Percentiles rank a stretch among this genome's conserved stretches.
These are phyloP conservation scores for Podaxis mareebaensis DNA, from an alignment of 768 basidiomycete genomes.

Conservation along the genomic window DNA sequence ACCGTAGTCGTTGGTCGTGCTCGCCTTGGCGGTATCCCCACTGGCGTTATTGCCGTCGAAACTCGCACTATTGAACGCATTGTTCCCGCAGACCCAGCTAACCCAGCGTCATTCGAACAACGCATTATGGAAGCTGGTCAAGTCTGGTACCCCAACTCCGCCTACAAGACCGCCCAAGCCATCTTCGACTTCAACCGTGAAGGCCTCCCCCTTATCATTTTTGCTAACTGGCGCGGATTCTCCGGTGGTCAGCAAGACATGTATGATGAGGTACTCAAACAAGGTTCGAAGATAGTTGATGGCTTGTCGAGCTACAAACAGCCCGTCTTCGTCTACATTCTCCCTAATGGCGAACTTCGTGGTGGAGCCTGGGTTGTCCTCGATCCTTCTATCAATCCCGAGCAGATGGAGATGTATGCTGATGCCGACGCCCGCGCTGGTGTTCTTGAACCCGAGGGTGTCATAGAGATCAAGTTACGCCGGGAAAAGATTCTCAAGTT, in stretches of 20 bases:
- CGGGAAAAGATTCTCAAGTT: conserved; percentile 86
- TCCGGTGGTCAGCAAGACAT: conserved; percentile 99
- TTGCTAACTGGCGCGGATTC: conserved; percentile 99
- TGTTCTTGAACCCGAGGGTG: conserved; percentile 95
- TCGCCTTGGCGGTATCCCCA: conserved; percentile 93
- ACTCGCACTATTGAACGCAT: conserved; percentile 96
- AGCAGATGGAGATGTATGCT: conserved; percentile 99
- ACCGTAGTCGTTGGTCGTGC: conserved; percentile 98
- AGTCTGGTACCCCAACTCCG: conserved; percentile 99
- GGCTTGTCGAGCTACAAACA: conserved; percentile 96
- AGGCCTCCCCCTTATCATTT: conserved; percentile 94
- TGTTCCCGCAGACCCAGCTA: conserved; percentile 97
- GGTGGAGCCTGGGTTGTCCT: conserved; percentile 99
- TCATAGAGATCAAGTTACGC: conserved; percentile 97
- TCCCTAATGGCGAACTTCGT: conserved; percentile 97
- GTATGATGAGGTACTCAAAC: conserved; percentile 97
- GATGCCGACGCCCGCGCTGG: conserved; percentile 95
- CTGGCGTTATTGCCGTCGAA: conserved; percentile 97
- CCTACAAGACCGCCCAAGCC: conserved; percentile 98
- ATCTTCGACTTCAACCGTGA: conserved; percentile 99
- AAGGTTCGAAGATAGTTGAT: conserved; percentile 98
- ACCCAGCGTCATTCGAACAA: conserved; percentile 94
- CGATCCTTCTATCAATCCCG: conserved; percentile 94
- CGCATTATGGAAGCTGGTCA: conserved; percentile 99
- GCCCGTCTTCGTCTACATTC: conserved; percentile 97